Base-by-base conservation (phyloP, 495 filamentous ascomycete genomes). In the Barbatosphaeria neglecta region DNA sequence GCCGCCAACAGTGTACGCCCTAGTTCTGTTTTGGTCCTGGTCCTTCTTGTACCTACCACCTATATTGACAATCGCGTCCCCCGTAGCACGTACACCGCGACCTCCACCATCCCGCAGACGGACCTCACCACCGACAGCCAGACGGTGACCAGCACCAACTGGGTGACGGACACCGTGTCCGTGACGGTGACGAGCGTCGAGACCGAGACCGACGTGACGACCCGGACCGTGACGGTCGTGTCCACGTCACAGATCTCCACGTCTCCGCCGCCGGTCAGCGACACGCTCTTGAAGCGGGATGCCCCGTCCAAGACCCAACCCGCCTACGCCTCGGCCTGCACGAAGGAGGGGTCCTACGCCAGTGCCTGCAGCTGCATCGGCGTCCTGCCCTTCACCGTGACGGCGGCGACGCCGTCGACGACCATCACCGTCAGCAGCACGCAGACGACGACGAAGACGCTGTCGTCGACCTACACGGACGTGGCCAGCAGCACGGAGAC, bases 361-460 rank as follows among this genome's bases (percentile, higher is more conserved):
- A 40, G 37, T 20, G 37, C 37, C 37, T 40, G 37, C 37, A 40
- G 20, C 37, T 40, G 37, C 37, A 40, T 40, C 37, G 37, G 37
- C 37, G 9, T 40, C 17, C 17, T 22, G 6, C 18, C 37, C 37
- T 20, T 4, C 18, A 40, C 37, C 37, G 20, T 40, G 8, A 20
- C 17, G 7, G 37, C 17, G 10, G 37, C 37, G 18, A 40, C 37
- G 7, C 37, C 37, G 2, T 20, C 37, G 37, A 40, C 37, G 1
- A 40, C 37, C 37, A 13, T 40, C 16, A 40, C 60, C 54, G 62
- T 35, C 13, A 35, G 31, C 13, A 6, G 13, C 31, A 35, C 11
- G 9, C 9, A 35, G 31, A n/a, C 31, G 13, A 15, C 5, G 31
- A 35, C 31, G 9, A 5, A 10, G 31, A 35, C 31, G 2, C 31